These are phyloP conservation scores for Calycina herbarum DNA, from an alignment of 2,329 filamentous ascomycete genomes.

Conservation along the genomic window DNA sequence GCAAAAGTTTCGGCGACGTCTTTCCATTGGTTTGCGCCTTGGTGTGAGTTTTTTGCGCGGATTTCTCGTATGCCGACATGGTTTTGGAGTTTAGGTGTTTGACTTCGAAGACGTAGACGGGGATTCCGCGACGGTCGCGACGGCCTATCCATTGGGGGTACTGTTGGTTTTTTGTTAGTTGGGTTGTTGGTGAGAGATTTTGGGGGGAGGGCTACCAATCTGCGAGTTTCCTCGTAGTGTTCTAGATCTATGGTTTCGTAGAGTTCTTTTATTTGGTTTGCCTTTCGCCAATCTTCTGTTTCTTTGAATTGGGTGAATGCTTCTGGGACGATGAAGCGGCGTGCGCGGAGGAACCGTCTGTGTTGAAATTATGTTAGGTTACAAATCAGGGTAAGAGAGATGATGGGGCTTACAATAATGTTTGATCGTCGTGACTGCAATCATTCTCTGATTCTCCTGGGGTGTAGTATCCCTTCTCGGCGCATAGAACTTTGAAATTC, in stretches of 20 bases:
- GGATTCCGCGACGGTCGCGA: constrained; percentile 86
- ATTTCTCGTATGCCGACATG: constrained; percentile 75
- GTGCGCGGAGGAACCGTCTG: constrained; percentile 82
- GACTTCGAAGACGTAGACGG: constrained; percentile 89
- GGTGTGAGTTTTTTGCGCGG: constrained; percentile 51
- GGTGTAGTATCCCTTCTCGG: constrained; percentile 64
- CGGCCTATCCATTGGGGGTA: constrained; percentile 96
- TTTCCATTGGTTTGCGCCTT: constrained; percentile 66
- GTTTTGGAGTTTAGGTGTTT: constrained; percentile 79
- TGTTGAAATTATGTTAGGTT: constrained; percentile 39
- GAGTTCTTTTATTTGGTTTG: constrained; percentile 74
- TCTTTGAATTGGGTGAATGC: constrained; percentile 83
- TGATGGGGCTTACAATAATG: constrained; percentile 58
- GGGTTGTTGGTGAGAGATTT: constrained; percentile 27
- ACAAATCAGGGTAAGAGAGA: not conserved
- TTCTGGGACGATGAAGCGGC: constrained; percentile 75
- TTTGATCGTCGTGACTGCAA: constrained; percentile 68
- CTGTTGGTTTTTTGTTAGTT: constrained; percentile 43
- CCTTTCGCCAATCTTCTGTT: constrained; percentile 82
- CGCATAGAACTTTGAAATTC: constrained; percentile 69
- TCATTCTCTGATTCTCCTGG: constrained; percentile 43
- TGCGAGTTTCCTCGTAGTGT: constrained; percentile 77
- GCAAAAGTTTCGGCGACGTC: constrained; percentile 73
- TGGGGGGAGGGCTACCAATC: constrained; percentile 58
- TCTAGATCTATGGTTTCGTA: constrained; percentile 86